These are phyloP conservation scores for Candida germanica DNA, from an alignment of 805 yeast genomes.

Conservation along the genomic window DNA sequence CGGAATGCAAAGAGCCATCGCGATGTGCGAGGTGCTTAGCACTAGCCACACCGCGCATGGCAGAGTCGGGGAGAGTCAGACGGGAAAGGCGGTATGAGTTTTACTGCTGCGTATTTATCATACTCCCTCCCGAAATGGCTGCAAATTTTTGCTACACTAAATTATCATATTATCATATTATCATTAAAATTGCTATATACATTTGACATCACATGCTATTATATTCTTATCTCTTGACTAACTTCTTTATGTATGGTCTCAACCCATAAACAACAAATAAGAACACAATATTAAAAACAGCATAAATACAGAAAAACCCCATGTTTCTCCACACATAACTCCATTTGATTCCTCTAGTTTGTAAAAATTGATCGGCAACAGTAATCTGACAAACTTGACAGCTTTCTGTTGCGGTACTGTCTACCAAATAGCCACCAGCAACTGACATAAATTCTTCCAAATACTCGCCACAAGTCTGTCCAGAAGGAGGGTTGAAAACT, in stretches of 20 bases:
- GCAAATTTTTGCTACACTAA: too few relatives aligned
- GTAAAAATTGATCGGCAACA: slow-evolving; percentile 58
- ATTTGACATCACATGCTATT: too few relatives aligned
- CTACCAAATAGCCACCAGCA: slow-evolving; percentile 46
- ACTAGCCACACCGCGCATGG: background rate
- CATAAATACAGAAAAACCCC: slow-evolving; percentile 47
- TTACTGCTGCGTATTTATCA: too few relatives aligned
- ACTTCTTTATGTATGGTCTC: too few relatives aligned
- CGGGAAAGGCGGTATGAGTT: too few relatives aligned
- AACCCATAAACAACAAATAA: slow-evolving; percentile 1
- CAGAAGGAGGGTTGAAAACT: slow-evolving; percentile 19
- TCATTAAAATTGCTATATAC: too few relatives aligned
- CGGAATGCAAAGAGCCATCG: slow-evolving; percentile 9
- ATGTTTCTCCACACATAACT: slow-evolving; percentile 59
- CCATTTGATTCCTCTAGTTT: slow-evolving; percentile 32
- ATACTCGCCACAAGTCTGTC: slow-evolving; percentile 30
- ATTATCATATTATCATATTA: too few relatives aligned
- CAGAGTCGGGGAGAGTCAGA: slow-evolving; percentile 1
- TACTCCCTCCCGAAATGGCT: too few relatives aligned
- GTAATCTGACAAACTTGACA: slow-evolving; percentile 63
- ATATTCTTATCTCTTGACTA: too few relatives aligned
- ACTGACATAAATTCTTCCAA: slow-evolving; percentile 20
- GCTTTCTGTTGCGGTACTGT: slow-evolving; percentile 37
- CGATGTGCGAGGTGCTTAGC: background rate
- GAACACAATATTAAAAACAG: slow-evolving; percentile 27